Evolutionary conservation across 2,329 filamentous ascomycete species (phyloP), one percentile per base, ranked within the genome.

Genomic region (Clonostachys solani): DNA sequence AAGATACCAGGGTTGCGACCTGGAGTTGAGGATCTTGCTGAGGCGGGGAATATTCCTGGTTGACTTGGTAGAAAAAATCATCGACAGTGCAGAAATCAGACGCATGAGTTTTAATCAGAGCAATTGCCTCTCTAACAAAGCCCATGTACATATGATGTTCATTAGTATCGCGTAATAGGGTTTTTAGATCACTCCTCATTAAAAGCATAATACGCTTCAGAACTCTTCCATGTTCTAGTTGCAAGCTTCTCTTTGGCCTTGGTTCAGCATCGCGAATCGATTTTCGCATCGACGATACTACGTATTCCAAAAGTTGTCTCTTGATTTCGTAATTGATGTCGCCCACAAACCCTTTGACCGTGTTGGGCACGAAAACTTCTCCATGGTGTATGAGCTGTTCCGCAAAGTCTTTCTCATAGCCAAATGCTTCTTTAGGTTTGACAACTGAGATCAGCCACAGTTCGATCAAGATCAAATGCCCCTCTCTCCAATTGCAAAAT

Each of bases 51-150:
- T 81, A 83, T 47, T 78, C 77, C 36, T 64, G 68, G 56, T 69
- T 79, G 54, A 79, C 75, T 49, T 78, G 73, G 49, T 76, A 78
- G 60, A 78, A 83, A 57, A 77, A 83, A 3, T 65, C 58, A 54
- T 83, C 77, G 5, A 83, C 65, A 1, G 66, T 60, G 57, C 77
- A 79, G 36, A 83, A 69, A 42, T 79, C 77, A 19, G 71, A 63
- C 5, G 71, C 75, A 53, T 82, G 71, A 1, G 76, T 74, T 56
- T 74, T 73, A 54, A 83, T 76, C 23, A 81, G 62, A 4, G 69
- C 69, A 47, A 83, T 71, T 41, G 81, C 69, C 16, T 66, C 62
- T 35, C 73, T 74, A 12, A 79, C 68, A 53, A 83, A 83, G 1
- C 60, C 57, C 43, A 83, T 70, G 53, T 77, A 80, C 34, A 57